Evolutionary conservation across 768 basidiomycete species (phyloP).

Genomic region (Crepidotus variabilis): DNA sequence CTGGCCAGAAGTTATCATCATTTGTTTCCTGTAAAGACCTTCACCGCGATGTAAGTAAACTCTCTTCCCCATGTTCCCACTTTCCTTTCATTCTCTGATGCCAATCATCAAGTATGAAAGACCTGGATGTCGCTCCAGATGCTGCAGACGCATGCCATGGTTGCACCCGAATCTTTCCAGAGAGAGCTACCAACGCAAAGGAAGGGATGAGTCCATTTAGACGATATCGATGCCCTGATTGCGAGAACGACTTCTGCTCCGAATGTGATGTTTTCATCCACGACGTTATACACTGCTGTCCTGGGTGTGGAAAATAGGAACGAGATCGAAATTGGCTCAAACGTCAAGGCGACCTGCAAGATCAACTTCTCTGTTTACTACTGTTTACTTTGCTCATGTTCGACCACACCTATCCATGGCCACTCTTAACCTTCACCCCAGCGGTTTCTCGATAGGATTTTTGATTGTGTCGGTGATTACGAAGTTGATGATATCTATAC

Average conservation of each 20-base stretch:
- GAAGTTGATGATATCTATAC: no score
- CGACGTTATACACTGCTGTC: conserved; percentile 93
- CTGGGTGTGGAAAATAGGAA: conserved; percentile 67
- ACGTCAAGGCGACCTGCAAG: no score
- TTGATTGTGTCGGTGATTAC: no score
- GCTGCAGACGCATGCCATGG: conserved; percentile 60
- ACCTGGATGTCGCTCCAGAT: conserved; percentile 33
- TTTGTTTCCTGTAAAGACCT: conserved; percentile 90
- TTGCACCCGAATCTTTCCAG: conserved; percentile 72
- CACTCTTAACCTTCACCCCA: no score
- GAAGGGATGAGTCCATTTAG: conserved; percentile 83
- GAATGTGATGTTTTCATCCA: conserved; percentile 98
- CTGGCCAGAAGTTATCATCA: conserved; percentile 95
- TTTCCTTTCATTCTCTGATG: conserved; percentile 4
- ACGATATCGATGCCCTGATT: conserved; percentile 87
- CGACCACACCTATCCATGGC: no score
- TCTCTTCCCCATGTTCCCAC: not conserved
- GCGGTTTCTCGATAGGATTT: no score
- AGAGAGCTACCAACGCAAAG: conserved; percentile 30
- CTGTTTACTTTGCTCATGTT: no score
- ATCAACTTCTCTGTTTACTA: no score
- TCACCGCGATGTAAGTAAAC: conserved; percentile 69
- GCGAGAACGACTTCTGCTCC: conserved; percentile 82
- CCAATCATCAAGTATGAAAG: conserved; percentile 35
- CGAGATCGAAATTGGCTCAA: no score